A percentile compares a stretch with the other conserved stretches of the same genome.
These are phyloP conservation scores for Citrus glauca DNA, from an alignment of 345 rosid genomes.

Conservation along the genomic window DNA sequence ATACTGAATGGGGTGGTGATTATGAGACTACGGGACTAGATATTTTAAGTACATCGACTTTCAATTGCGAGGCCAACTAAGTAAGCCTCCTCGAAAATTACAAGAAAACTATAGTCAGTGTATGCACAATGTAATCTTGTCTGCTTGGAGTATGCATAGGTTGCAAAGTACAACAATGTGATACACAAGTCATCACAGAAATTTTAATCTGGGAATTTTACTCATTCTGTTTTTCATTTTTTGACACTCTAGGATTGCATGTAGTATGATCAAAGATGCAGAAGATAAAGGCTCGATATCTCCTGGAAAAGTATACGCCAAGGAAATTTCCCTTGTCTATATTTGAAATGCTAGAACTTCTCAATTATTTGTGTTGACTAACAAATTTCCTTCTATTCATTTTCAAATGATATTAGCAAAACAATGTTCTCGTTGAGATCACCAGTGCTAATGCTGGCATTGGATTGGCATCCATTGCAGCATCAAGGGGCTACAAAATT, in stretches of 20 bases:
- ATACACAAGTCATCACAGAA: no score
- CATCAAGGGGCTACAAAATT: conserved; percentile 60
- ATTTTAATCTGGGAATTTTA: no score
- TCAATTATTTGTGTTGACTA: background rate
- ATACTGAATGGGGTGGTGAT: no score
- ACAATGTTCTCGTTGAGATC: conserved; percentile 52
- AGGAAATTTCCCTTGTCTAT: background rate
- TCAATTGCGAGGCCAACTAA: background rate
- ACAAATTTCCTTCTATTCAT: background rate
- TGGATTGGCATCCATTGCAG: conserved; percentile 62
- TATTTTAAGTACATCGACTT: no score
- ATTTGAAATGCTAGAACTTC: background rate
- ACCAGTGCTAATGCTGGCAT: conserved; percentile 80
- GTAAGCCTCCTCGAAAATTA: background rate
- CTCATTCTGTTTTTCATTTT: no score
- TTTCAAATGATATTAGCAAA: background rate
- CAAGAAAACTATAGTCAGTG: background rate
- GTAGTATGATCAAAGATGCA: conserved; percentile 63
- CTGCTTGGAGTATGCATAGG: background rate
- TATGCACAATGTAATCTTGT: background rate
- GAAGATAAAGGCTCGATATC: conserved; percentile 60
- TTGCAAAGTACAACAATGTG: no score
- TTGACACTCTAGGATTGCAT: conserved; percentile 32
- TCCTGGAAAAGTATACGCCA: conserved; percentile 43
- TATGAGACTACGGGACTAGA: no score